Conservation (phyloP, 1,139 yeast species). For the Suhomyces chickasaworum region DNA sequence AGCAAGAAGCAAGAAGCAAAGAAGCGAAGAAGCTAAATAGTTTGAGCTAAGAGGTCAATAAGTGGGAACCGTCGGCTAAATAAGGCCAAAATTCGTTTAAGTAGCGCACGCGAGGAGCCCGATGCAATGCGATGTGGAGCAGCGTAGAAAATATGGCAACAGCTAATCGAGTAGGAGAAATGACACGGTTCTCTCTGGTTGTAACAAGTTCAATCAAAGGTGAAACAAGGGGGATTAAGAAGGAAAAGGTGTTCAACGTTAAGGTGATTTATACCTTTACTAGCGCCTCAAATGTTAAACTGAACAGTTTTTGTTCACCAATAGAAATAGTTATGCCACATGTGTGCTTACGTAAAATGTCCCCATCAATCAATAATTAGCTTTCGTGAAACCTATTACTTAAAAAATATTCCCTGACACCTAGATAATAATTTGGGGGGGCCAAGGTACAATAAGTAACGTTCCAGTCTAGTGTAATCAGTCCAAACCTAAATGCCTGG, state of each 20-base stretch:
- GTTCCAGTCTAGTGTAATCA: no score
- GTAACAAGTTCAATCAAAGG: background rate
- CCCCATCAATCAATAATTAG: conserved; percentile 2
- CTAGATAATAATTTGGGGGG: background rate
- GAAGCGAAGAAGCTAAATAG: no score
- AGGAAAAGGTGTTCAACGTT: background rate
- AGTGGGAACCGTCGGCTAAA: background rate
- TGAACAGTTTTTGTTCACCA: background rate
- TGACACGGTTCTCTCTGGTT: no score
- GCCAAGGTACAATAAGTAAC: background rate
- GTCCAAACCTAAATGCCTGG: background rate
- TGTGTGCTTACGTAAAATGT: conserved; percentile 8
- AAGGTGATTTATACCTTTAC: background rate
- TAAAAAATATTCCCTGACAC: conserved; percentile 4
- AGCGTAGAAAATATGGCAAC: background rate
- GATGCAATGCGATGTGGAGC: conserved; percentile 1
- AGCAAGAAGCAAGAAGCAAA: no score
- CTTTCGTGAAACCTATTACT: conserved; percentile 6
- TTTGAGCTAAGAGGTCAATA: background rate
- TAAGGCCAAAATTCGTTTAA: background rate
- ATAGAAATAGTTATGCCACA: background rate
- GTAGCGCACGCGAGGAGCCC: background rate
- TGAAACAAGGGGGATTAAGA: background rate
- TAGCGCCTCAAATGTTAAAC: conserved; percentile 9
- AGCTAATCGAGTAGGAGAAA: no score